phyloP scores from a whole-genome alignment of 2,329 filamentous ascomycete genomes.

The Chrysoporthe puriensis region DNA sequence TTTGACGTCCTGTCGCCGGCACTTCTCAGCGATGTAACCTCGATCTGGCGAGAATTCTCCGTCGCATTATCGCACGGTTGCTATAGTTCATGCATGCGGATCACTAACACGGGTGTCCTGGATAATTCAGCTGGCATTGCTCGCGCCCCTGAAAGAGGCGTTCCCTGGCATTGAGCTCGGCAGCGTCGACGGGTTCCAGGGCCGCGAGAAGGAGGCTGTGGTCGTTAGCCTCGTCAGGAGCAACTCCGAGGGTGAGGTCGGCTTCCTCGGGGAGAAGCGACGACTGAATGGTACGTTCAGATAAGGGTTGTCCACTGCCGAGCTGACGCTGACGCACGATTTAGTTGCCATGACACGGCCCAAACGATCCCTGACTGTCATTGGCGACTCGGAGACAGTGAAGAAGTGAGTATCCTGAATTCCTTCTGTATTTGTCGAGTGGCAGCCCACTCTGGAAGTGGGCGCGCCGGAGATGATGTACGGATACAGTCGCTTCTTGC shows the following conservation, averaged over 20 bases:
- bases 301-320: background rate
- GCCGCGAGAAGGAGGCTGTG: slow-evolving; percentile 94
- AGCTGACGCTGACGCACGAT: slow-evolving; percentile 34
- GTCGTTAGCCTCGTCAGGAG: slow-evolving; percentile 93
- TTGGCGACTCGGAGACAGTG: slow-evolving; percentile 94
- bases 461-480: slow-evolving; percentile 8
- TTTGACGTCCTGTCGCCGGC: background rate
- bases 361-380: slow-evolving; percentile 84
- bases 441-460: background rate
- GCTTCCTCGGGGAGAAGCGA: slow-evolving; percentile 90
- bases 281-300: slow-evolving; percentile 76
- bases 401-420: slow-evolving; percentile 66
- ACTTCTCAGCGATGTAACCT: background rate
- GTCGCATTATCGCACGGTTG: slow-evolving; percentile 14
- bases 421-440: slow-evolving; percentile 19
- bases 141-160: slow-evolving; percentile 78
- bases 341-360: slow-evolving; percentile 95
- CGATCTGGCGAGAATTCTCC: slow-evolving; percentile 13
- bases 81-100: slow-evolving; percentile 24
- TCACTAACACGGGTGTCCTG: slow-evolving; percentile 28
- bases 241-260: slow-evolving; percentile 84
- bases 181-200: slow-evolving; percentile 93
- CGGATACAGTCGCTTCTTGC: slow-evolving; percentile 15
- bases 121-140: slow-evolving; percentile 66
- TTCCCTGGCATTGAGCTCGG: slow-evolving; percentile 91